These are phyloP conservation scores for Hypoxylon rubiginosum DNA, from an alignment of 2,329 filamentous ascomycete species.

Conservation along the genomic window DNA sequence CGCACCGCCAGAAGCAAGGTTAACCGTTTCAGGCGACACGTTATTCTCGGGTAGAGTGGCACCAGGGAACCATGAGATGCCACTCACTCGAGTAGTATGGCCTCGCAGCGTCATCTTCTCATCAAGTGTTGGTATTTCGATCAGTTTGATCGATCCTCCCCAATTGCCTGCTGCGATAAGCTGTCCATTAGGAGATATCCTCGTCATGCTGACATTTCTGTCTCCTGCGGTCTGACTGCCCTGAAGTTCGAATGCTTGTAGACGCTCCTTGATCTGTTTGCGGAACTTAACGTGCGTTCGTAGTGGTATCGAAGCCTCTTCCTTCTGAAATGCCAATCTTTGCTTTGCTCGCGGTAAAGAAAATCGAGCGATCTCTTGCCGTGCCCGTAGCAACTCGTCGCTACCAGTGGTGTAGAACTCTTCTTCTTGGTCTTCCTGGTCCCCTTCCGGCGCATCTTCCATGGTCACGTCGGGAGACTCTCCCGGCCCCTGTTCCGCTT, in stretches of 20 bases:
- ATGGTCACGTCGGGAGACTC: constrained; percentile 71
- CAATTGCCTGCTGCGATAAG: constrained; percentile 92
- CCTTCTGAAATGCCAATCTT: constrained; percentile 81
- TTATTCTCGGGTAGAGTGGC: constrained; percentile 79
- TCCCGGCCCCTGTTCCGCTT: constrained; percentile 70
- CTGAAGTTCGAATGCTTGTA: constrained; percentile 89
- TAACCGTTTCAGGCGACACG: constrained; percentile 80
- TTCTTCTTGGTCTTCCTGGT: constrained; percentile 82
- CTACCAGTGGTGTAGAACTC: constrained; percentile 95
- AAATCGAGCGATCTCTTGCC: constrained; percentile 83
- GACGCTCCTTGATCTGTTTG: constrained; percentile 85
- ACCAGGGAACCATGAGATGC: constrained; percentile 89
- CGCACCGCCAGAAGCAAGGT: constrained; percentile 90
- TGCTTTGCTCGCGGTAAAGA: constrained; percentile 86
- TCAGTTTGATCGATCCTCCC: constrained; percentile 88
- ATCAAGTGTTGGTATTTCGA: constrained; percentile 85
- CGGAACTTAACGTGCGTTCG: constrained; percentile 93
- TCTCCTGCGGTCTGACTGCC: constrained; percentile 95
- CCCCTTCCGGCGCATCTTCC: constrained; percentile 72
- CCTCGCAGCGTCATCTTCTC: constrained; percentile 82
- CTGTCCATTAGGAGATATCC: constrained; percentile 88
- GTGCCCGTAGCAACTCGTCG: constrained; percentile 78
- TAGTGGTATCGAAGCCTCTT: constrained; percentile 85
- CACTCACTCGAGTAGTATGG: constrained; percentile 90
- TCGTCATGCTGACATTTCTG: constrained; percentile 89